Evolutionary conservation across 345 rosid genomes (phyloP), one percentile per base, ranked within the genome.

Genomic region (Eucalyptus polybractea): DNA sequence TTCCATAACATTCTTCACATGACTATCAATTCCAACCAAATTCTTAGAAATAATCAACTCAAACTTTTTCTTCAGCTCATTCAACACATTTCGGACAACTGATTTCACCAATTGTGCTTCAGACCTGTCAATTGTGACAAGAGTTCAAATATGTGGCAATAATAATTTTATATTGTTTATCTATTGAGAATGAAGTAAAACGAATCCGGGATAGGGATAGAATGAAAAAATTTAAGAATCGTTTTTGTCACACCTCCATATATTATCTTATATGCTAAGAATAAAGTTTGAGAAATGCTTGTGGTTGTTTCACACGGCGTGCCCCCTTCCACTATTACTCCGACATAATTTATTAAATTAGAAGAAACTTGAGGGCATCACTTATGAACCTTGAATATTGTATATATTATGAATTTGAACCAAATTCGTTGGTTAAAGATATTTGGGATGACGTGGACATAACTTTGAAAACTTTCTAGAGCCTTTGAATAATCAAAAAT

Each of bases 71-170:
- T 65, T 65, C 40, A 65, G 10, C 3, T 65, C 76, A 7, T 5
- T 65, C 10, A 65, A n/a, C 21, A 14, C 76, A 0, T 31, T 65
- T n/a, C 4, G 76, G 37, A 65, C 76, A n/a, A 65, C 37, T 1
- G 0, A 6, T 13, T n/a, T n/a, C 40, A 65, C 40, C 17, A 65
- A 65, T 0, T 65, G 1, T n/a, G 1, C 76, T 65, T 65, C 76
- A n/a, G 9, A 13, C 76, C 76, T 65, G 9, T 14, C 76, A 65
- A 65, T 2, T n/a, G 37, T n/a, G 76, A 65, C 5, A 19, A 54
- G 40, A 65, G 21, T 14, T 65, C 10, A n/a, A 65, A n/a, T 14
- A 65, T 12, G 69, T 62, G 33, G 37, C 40, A 13, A 65, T 21
- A n/a, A n/a, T 65, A n/a, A 65, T 65, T n/a, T 65, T 14, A n/a